Evolutionary conservation across 306 rosid species (phyloP), one percentile per base, ranked within the genome.

Genomic region (Potentilla sterilis): DNA sequence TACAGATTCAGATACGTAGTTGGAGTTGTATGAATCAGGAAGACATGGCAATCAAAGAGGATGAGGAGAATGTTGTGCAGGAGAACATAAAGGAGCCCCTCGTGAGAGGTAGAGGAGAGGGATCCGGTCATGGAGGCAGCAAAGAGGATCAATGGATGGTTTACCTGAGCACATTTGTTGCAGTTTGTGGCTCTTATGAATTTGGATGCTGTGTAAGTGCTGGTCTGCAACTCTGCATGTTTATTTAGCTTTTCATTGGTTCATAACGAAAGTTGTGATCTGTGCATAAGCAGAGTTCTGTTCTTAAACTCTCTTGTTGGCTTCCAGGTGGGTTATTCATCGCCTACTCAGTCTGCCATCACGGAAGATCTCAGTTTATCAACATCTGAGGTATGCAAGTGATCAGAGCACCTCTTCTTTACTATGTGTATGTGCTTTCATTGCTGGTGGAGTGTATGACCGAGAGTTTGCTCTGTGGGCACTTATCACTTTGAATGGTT

Each of bases 321-420:
- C 67, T 80, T 82, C 16, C 91, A 95, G 99, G 93, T 72, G 41
- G 97, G 97, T 70, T 95, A 90, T 82, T 95, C 99, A 61, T 95
- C 99, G 38, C 99, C 99, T 13, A 80, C 95, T 67, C 92, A 92
- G 77, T 78, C 77, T 74, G 99, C 88, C 68, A 89, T 95, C 80
- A 83, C 77, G 18, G 44, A 78, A 69, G 97, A 95, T 79, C 91
- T 92, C 74, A 73, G 41, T 77, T 84, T 95, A 55, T 77, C 97
- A 75, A 71, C 92, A 78, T 85, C 89, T 48, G 89, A 94, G 90
- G 97, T 87, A 85, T 74, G 74, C 21, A 57, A 28, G 22, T 75
- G 57, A 49, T 57, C 57, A 0, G 19, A 81, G 43, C 54, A 46
- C 43, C 13, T 46, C 4, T 43, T 7, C 28, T 52, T 37, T 48